These are phyloP conservation scores for Scedosporium apiospermum DNA, from an alignment of 2,329 filamentous ascomycete genomes.

Conservation along the genomic window DNA sequence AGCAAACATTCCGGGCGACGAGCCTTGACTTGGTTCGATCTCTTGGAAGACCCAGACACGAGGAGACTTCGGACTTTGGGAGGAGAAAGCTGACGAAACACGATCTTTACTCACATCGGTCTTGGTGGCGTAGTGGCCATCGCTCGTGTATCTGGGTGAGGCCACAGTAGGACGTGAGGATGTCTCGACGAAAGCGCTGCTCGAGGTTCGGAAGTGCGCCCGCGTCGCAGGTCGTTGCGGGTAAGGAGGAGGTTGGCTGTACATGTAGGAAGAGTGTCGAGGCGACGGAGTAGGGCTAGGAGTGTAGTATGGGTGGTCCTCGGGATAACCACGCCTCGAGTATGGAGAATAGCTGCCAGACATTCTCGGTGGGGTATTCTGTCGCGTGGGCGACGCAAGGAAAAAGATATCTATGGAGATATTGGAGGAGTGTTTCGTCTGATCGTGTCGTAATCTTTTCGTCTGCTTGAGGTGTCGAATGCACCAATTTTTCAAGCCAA, in stretches of 20 bases:
- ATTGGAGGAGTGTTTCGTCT: neutral
- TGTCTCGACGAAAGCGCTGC: conserved; percentile 27
- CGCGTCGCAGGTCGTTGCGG: conserved; percentile 10
- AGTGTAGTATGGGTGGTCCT: conserved; percentile 3
- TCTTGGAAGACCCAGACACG: neutral
- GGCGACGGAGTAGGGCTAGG: conserved; percentile 5
- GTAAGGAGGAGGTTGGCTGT: conserved; percentile 6
- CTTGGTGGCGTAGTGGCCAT: conserved; percentile 44
- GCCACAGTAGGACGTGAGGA: conserved; percentile 39
- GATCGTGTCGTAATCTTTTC: neutral
- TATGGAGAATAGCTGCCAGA: conserved; percentile 4
- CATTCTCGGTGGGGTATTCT: conserved; percentile 1
- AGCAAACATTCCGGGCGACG: neutral
- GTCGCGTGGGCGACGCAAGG: neutral
- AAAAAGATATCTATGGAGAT: neutral
- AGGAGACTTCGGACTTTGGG: neutral
- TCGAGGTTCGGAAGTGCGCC: conserved; percentile 9
- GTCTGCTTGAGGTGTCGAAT: neutral
- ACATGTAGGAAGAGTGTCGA: neutral
- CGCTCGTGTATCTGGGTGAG: conserved; percentile 53
- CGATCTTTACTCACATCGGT: conserved; percentile 50
- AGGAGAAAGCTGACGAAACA: conserved; percentile 2
- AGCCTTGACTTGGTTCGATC: neutral
- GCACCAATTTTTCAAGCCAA: neutral
- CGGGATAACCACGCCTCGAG: conserved; percentile 4